Evolutionary conservation across 106 monocot species (phyloP).

Genomic region (Iris macrosiphon): DNA sequence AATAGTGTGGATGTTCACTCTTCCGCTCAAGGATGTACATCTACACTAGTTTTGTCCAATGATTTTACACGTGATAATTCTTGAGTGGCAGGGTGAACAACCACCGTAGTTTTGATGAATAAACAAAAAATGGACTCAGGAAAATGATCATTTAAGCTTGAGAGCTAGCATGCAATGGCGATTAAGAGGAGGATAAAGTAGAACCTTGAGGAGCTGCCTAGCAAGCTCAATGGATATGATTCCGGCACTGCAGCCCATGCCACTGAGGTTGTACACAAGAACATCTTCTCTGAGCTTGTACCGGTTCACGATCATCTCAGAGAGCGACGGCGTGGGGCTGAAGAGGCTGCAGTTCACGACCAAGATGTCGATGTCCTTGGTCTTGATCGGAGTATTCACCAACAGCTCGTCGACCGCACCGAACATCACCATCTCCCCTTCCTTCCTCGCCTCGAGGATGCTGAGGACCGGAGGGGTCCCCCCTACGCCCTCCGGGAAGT

Average conservation of each 20-base stretch:
- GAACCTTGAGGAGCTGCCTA: slow-evolving; percentile 13
- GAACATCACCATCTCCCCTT: slow-evolving; percentile 21
- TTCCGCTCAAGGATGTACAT: no score
- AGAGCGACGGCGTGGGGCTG: slow-evolving; percentile 21
- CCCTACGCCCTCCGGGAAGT: slow-evolving; percentile 13
- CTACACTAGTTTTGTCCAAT: no score
- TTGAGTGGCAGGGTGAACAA: no score
- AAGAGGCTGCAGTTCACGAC: slow-evolving; percentile 28
- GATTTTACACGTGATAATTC: no score
- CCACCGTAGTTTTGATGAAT: no score
- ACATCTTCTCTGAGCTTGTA: slow-evolving; percentile 19
- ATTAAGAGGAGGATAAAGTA: no score
- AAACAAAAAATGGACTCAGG: no score
- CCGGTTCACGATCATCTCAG: slow-evolving; percentile 17
- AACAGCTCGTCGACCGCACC: slow-evolving; percentile 17
- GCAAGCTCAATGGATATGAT: slow-evolving; percentile 21
- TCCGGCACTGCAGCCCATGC: slow-evolving; percentile 36
- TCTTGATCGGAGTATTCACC: slow-evolving; percentile 9
- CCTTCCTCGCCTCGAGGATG: slow-evolving; percentile 14
- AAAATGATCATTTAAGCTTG: no score
- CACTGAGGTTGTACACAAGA: slow-evolving; percentile 16
- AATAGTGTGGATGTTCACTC: no score
- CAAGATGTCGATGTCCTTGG: slow-evolving; percentile 13
- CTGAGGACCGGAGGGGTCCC: slow-evolving; percentile 10
- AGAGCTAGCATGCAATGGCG: no score